Evolutionary conservation across 306 rosid genomes (phyloP).

Genomic region (Cicer cuneatum): DNA sequence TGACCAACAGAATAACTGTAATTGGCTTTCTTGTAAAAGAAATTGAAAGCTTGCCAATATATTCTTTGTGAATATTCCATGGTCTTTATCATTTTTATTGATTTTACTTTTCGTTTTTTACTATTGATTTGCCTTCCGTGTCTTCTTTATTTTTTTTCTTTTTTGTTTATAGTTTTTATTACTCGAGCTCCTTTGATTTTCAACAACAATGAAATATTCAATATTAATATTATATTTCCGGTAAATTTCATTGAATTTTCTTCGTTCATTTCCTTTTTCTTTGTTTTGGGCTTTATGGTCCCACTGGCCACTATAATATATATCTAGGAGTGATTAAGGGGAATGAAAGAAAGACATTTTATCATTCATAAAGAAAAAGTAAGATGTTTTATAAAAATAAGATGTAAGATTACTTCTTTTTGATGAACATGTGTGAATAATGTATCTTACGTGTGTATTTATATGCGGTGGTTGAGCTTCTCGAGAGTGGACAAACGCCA

Average conservation of each 20-base stretch:
- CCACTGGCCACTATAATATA: background rate
- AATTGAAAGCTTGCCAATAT: background rate
- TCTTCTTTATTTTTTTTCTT: background rate
- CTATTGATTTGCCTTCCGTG: background rate
- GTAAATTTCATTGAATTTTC: background rate
- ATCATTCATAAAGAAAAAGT: background rate
- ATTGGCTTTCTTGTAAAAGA: background rate
- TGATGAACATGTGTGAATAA: no score
- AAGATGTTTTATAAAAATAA: background rate
- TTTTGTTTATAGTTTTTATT: background rate
- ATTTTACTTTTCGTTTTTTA: background rate
- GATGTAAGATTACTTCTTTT: no score
- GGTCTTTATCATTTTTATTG: background rate
- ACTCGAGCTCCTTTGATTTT: background rate
- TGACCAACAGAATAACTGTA: slow-evolving; percentile 36
- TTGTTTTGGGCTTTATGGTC: background rate
- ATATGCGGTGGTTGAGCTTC: no score
- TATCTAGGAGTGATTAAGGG: slow-evolving; percentile 36
- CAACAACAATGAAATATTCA: background rate
- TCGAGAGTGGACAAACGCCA: no score
- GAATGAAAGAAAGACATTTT: slow-evolving; percentile 26
- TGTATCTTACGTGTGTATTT: no score
- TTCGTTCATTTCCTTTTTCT: background rate
- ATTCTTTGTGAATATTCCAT: background rate
- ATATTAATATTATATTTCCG: background rate